Evolutionary conservation across 2,329 filamentous ascomycete species (phyloP).

Genomic region (Aureobasidium sp.): DNA sequence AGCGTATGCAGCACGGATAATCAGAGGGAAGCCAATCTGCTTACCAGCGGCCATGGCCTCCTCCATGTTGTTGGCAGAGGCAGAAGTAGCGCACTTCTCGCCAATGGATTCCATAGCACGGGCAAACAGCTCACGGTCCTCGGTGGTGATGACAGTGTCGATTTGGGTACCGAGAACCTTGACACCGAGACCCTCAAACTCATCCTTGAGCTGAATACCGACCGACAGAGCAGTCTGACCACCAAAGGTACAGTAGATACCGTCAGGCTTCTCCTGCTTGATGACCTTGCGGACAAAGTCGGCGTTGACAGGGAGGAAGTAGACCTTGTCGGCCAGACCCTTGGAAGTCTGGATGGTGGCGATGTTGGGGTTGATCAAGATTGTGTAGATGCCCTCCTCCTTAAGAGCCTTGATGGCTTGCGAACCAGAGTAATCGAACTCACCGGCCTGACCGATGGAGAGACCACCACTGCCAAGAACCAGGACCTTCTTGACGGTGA

Average conservation of each 20-base stretch:
- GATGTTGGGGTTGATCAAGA: slow-evolving; percentile 98
- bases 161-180: slow-evolving; percentile 94
- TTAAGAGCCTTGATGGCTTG: slow-evolving; percentile 98
- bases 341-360: slow-evolving; percentile 98
- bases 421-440: slow-evolving; percentile 97
- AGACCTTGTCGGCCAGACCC: slow-evolving; percentile 95
- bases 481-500: slow-evolving; percentile 87
- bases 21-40: slow-evolving; percentile 90
- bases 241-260: slow-evolving; percentile 96
- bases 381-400: slow-evolving; percentile 95
- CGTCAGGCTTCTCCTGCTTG: slow-evolving; percentile 84
- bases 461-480: slow-evolving; percentile 90
- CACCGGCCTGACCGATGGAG: slow-evolving; percentile 94
- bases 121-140: slow-evolving; percentile 94
- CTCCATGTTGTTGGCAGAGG: slow-evolving; percentile 77
- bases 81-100: slow-evolving; percentile 96
- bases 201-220: slow-evolving; percentile 94
- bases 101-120: slow-evolving; percentile 97
- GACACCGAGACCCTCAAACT: slow-evolving; percentile 86
- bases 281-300: slow-evolving; percentile 98
- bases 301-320: slow-evolving; percentile 93
- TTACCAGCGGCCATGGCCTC: slow-evolving; percentile 85
- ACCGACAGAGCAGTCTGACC: slow-evolving; percentile 95
- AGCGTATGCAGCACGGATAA: slow-evolving; percentile 92
- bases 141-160: slow-evolving; percentile 95